These are phyloP conservation scores for Paecilomyces dactylethromorphus DNA, from an alignment of 2,329 filamentous ascomycete genomes.

Conservation along the genomic window DNA sequence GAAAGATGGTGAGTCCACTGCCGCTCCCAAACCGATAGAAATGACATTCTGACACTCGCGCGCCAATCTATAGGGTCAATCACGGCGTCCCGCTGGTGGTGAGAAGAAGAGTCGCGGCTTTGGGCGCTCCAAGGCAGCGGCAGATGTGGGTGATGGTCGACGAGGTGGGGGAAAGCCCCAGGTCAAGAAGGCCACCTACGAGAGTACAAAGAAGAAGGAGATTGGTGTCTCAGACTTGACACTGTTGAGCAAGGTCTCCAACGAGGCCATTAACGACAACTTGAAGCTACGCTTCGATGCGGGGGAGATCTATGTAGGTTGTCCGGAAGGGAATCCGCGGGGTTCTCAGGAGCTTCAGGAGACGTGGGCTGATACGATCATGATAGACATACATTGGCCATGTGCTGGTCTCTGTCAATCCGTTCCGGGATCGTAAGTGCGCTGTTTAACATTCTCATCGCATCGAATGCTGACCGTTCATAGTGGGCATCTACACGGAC, in stretches of 20 bases:
- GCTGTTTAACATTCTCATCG: background rate
- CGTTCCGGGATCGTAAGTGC: constrained; percentile 74
- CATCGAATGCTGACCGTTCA: background rate
- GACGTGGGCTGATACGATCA: background rate
- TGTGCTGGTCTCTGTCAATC: constrained; percentile 98
- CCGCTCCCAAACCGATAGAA: background rate
- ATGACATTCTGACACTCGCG: background rate
- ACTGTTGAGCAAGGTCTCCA: constrained; percentile 95
- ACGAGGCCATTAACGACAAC: constrained; percentile 99
- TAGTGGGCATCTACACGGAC: constrained; percentile 94
- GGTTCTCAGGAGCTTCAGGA: background rate
- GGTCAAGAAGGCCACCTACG: constrained; percentile 93
- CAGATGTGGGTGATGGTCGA: constrained; percentile 37
- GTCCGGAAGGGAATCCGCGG: constrained; percentile 2
- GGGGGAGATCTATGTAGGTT: constrained; percentile 80
- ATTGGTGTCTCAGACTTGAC: constrained; percentile 97
- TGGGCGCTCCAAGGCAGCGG: constrained; percentile 35
- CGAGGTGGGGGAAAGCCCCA: constrained; percentile 52
- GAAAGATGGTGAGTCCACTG: constrained; percentile 27
- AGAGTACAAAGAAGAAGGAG: constrained; percentile 97
- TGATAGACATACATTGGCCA: constrained; percentile 93
- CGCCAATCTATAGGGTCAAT: constrained; percentile 27
- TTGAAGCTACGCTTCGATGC: constrained; percentile 97
- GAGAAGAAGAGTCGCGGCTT: constrained; percentile 37
- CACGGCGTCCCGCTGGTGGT: constrained; percentile 36